A percentile compares a stretch with the other conserved stretches of the same genome.
Evolutionary conservation across 495 filamentous ascomycete species (phyloP).

Genomic region (Pyrenula massariospora): DNA sequence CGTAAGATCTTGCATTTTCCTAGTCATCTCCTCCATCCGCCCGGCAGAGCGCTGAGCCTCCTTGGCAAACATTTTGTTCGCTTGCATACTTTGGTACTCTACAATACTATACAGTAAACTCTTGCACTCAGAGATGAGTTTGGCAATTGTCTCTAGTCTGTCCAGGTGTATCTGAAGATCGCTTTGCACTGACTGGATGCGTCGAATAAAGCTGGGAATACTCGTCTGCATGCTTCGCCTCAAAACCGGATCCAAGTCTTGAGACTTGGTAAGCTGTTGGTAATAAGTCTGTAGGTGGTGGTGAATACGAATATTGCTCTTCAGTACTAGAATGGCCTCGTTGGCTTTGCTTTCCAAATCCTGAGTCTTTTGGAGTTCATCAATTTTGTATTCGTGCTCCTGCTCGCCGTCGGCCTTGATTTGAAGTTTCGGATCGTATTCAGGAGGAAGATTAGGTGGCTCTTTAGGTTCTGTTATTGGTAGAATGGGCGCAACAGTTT

Average conservation of each 20-base stretch:
- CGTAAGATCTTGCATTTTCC: slow-evolving; percentile 11
- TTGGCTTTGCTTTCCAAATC: slow-evolving; percentile 20
- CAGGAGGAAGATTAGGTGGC: neutral
- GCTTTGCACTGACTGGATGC: slow-evolving; percentile 9
- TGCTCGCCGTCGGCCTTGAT: neutral
- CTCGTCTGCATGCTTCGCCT: slow-evolving; percentile 3
- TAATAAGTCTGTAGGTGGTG: slow-evolving; percentile 18
- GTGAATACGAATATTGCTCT: slow-evolving; percentile 21
- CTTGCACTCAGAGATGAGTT: slow-evolving; percentile 14
- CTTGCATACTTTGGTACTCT: slow-evolving; percentile 16
- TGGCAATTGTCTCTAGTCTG: slow-evolving; percentile 14
- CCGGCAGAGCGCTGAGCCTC: slow-evolving; percentile 15
- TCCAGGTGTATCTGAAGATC: slow-evolving; percentile 16
- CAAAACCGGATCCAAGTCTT: slow-evolving; percentile 5
- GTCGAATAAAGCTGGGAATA: slow-evolving; percentile 9
- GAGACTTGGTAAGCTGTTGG: neutral
- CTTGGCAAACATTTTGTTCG: slow-evolving; percentile 15
- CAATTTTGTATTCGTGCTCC: slow-evolving; percentile 12
- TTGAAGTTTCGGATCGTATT: neutral
- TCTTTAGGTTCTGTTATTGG: neutral
- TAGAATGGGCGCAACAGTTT: neutral
- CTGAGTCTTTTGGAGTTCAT: slow-evolving; percentile 22
- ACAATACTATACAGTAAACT: slow-evolving; percentile 16
- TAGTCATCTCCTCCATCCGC: slow-evolving; percentile 20
- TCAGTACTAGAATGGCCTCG: slow-evolving; percentile 17